These are phyloP conservation scores for Stereocaulon alpinum DNA, from an alignment of 495 filamentous ascomycete genomes.

Conservation along the genomic window DNA sequence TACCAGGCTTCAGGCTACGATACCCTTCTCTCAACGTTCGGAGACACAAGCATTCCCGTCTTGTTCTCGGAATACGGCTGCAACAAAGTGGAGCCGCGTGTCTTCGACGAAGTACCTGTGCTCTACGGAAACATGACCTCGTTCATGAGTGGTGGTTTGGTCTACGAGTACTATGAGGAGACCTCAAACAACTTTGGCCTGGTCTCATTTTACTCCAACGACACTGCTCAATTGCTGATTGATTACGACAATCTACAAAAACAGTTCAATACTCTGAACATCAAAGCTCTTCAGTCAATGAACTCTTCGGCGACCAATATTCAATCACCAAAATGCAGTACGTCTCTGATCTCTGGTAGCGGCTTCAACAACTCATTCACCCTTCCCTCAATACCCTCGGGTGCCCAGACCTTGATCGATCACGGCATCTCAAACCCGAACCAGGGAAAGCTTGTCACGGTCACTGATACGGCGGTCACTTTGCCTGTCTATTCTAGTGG, in stretches of 20 bases:
- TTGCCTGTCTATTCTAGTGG: conserved; percentile 45
- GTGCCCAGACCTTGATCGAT: conserved; percentile 42
- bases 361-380: conserved; percentile 68
- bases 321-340: conserved; percentile 47
- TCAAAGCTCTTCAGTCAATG: conserved; percentile 49
- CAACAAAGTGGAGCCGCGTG: conserved; percentile 67
- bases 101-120: conserved; percentile 71
- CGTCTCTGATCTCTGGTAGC: conserved; percentile 48
- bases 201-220: conserved; percentile 56
- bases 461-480: conserved; percentile 41
- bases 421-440: conserved; percentile 43
- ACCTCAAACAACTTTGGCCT: conserved; percentile 66
- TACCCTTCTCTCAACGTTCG: conserved; percentile 58
- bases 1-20: conserved; percentile 65
- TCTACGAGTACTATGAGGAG: conserved; percentile 82
- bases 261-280: conserved; percentile 66
- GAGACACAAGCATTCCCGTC: conserved; percentile 63
- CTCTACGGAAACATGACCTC: conserved; percentile 79
- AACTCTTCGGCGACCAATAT: conserved; percentile 42
- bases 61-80: conserved; percentile 98
- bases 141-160: conserved; percentile 73
- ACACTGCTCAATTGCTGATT: conserved; percentile 47
- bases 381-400: conserved; percentile 47
- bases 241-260: conserved; percentile 70
- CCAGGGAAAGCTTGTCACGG: conserved; percentile 47